Conservation (phyloP, 106 monocot genomes). For the Triglochin maritima region DNA sequence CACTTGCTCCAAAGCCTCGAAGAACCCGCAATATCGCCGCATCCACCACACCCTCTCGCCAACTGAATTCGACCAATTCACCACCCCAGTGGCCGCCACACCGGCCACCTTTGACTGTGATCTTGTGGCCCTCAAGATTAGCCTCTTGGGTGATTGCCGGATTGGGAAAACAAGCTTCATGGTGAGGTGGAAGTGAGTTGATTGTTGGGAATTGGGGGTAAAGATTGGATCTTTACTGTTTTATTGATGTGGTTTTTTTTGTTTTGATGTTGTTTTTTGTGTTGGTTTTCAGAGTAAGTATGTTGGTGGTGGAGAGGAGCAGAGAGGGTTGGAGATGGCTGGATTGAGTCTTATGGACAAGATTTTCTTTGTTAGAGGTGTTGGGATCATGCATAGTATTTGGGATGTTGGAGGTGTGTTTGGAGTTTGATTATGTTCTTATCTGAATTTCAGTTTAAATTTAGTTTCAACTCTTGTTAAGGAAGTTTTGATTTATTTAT, state of each 20-base stretch:
- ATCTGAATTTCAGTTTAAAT: not conserved
- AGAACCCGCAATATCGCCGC: not conserved
- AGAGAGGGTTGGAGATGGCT: constrained; percentile 43
- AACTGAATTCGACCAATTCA: not conserved
- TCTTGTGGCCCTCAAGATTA: constrained; percentile 50
- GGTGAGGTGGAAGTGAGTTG: constrained; percentile 17
- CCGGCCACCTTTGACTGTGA: constrained; percentile 9
- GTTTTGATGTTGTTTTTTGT: not conserved
- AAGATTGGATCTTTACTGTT: not conserved
- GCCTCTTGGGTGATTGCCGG: constrained; percentile 68
- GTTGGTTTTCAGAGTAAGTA: constrained; percentile 26
- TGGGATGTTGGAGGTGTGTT: constrained; percentile 80
- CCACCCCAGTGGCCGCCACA: not conserved
- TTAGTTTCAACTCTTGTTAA: too few relatives aligned
- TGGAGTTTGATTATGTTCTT: not conserved
- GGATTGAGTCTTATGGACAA: constrained; percentile 85
- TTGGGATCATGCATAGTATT: constrained; percentile 48
- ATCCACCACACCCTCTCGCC: not conserved
- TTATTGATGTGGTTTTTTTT: not conserved
- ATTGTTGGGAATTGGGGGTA: not conserved
- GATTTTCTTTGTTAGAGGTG: constrained; percentile 40
- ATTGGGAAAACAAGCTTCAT: constrained; percentile 87
- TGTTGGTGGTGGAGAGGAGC: constrained; percentile 51
- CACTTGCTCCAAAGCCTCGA: constrained; percentile 19
- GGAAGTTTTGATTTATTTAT: too few relatives aligned